These are phyloP conservation scores for Ambrosia trifida DNA, from an alignment of 129 eudicot genomes.

Conservation along the genomic window DNA sequence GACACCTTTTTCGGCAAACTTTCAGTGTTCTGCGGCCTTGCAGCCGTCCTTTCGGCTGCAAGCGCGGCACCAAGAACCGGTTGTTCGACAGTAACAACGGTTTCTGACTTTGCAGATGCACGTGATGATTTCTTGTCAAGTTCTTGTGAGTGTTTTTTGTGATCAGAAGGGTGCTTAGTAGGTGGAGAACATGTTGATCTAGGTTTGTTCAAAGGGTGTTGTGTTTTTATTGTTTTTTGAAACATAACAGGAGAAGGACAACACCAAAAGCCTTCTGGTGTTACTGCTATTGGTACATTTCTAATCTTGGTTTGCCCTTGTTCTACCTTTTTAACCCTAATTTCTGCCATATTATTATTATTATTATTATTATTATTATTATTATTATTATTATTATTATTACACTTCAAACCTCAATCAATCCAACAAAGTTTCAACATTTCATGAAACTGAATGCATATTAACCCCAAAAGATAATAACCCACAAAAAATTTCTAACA, in stretches of 20 bases:
- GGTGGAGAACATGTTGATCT: slow-evolving; percentile 48
- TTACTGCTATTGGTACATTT: slow-evolving; percentile 95
- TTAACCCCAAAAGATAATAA: slow-evolving; percentile 21
- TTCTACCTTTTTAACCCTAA: slow-evolving; percentile 57
- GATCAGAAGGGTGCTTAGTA: slow-evolving; percentile 37
- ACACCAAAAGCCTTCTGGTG: slow-evolving; percentile 99
- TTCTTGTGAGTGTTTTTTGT: slow-evolving; percentile 60
- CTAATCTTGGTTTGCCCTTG: slow-evolving; percentile 77
- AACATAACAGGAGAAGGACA: slow-evolving; percentile 95
- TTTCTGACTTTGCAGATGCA: slow-evolving; percentile 40
- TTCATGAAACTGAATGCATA: too few relatives aligned
- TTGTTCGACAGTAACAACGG: slow-evolving; percentile 44
- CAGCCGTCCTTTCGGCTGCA: slow-evolving; percentile 37
- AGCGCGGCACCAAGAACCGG: slow-evolving; percentile 44
- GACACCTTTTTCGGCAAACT: slow-evolving; percentile 72
- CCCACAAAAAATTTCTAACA: too few relatives aligned
- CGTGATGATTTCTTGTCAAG: slow-evolving; percentile 47
- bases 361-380: neutral
- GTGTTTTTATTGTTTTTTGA: slow-evolving; percentile 65
- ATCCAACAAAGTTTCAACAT: neutral
- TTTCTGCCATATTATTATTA: slow-evolving; percentile 65
- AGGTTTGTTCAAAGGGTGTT: slow-evolving; percentile 57
- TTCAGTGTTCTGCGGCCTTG: slow-evolving; percentile 49
- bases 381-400: slow-evolving; percentile 19
- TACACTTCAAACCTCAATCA: slow-evolving; percentile 23